Percentiles rank a stretch among this genome's conserved stretches.
Evolutionary conservation across 306 rosid genomes (phyloP).

Genomic region (Prinsepia uniflora): DNA sequence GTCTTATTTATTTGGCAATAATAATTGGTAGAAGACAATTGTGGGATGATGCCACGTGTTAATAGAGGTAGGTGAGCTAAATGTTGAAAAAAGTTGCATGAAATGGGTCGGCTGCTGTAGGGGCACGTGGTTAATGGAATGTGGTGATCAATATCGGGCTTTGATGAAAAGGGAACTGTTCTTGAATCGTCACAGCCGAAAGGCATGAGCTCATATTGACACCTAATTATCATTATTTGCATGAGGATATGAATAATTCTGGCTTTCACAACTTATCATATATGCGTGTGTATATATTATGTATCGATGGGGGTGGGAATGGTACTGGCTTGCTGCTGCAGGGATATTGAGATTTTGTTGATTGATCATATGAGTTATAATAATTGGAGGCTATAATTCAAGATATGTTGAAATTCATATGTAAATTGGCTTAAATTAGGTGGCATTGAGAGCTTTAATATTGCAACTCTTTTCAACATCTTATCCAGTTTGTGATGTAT

Average conservation of each 20-base stretch:
- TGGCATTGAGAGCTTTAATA: not conserved
- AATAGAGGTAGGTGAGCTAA: conserved; percentile 66
- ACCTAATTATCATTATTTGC: conserved; percentile 30
- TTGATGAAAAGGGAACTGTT: not conserved
- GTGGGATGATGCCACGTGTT: conserved; percentile 35
- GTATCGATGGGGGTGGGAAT: not conserved
- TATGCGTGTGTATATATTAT: too few species aligned
- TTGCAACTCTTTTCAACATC: not conserved
- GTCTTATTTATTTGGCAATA: not conserved
- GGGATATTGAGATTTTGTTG: too few species aligned
- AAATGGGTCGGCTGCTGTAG: conserved; percentile 58
- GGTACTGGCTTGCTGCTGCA: not conserved
- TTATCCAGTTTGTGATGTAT: not conserved
- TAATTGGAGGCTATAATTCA: not conserved
- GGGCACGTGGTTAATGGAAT: conserved; percentile 29
- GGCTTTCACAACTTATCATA: conserved; percentile 15
- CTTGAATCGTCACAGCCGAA: conserved; percentile 22
- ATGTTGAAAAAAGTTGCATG: conserved; percentile 44
- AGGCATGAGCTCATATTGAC: conserved; percentile 22
- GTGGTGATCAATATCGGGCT: conserved; percentile 19
- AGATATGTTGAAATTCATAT: not conserved
- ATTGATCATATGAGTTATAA: not conserved
- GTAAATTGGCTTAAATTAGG: not conserved
- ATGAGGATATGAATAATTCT: conserved; percentile 3
- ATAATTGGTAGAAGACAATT: not conserved